Conservation (phyloP, 352 stramenopile species). For the Phytophthora aleatoria region DNA sequence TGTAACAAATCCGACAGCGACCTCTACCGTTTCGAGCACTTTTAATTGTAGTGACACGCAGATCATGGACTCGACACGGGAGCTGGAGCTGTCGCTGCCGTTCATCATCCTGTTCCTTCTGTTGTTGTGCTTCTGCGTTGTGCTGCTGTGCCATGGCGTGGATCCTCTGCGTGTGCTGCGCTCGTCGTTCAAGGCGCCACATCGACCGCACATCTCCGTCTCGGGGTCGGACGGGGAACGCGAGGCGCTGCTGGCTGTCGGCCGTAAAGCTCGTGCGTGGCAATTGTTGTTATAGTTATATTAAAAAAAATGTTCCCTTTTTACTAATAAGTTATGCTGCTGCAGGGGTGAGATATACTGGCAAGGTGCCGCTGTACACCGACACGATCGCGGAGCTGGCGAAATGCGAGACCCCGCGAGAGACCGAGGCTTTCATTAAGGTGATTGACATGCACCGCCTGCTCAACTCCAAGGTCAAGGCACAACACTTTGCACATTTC, state of each 20-base stretch:
- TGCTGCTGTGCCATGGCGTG: conserved; percentile 61
- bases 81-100: conserved; percentile 49
- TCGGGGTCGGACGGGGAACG: conserved; percentile 54
- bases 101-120: conserved; percentile 48
- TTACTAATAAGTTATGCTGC: not conserved
- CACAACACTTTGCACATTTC: conserved; percentile 74
- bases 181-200: conserved; percentile 60
- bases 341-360: conserved; percentile 56
- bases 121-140: conserved; percentile 49
- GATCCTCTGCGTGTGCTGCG: conserved; percentile 66
- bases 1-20: not conserved
- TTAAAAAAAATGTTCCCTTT: conserved; percentile 2
- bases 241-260: conserved; percentile 48
- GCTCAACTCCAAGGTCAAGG: conserved; percentile 76
- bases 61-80: conserved; percentile 22
- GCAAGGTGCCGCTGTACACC: conserved; percentile 70
- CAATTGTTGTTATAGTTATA: not conserved
- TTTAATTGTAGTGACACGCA: not conserved
- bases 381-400: conserved; percentile 62
- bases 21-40: conserved; percentile 11
- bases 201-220: conserved; percentile 24
- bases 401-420: conserved; percentile 37
- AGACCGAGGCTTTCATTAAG: conserved; percentile 70
- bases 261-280: conserved; percentile 44
- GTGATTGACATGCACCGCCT: conserved; percentile 56